Conservation (phyloP, 495 filamentous ascomycete genomes). For the Peziza echinospora region DNA sequence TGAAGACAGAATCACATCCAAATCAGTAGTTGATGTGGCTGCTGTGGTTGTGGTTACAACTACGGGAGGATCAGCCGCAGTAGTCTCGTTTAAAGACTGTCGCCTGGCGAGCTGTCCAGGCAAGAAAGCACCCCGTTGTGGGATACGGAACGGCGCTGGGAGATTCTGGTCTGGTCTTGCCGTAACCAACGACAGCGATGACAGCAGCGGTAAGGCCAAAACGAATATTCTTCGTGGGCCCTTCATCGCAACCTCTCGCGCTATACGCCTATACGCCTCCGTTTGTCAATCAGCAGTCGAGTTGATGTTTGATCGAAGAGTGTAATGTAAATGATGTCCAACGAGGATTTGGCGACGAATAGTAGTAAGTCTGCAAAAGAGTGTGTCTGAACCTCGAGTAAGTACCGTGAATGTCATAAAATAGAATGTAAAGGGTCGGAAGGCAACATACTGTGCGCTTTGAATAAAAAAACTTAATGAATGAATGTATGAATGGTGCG, state of each 20-base stretch:
- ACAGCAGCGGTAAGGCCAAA: slow-evolving; percentile 11
- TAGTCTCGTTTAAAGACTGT: background rate
- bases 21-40: background rate
- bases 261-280: too few species aligned
- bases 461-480: background rate
- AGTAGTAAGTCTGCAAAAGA: background rate
- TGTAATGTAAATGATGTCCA: too few species aligned
- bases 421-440: too few species aligned
- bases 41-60: background rate
- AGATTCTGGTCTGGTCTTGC: slow-evolving; percentile 6
- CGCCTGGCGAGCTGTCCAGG: background rate
- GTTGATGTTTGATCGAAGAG: too few species aligned
- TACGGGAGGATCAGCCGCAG: background rate
- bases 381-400: background rate
- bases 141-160: too few species aligned
- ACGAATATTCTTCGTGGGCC: slow-evolving; percentile 11
- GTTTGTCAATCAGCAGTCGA: too few species aligned
- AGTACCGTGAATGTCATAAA: too few species aligned
- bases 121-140: too few species aligned
- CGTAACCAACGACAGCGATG: slow-evolving; percentile 9
- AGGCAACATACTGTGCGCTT: too few species aligned
- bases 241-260: too few species aligned
- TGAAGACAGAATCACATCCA: background rate
- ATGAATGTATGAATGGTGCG: background rate
- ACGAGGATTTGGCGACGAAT: too few species aligned